These are phyloP conservation scores for Dothistroma pini DNA, from an alignment of 2,329 filamentous ascomycete species.

Conservation along the genomic window DNA sequence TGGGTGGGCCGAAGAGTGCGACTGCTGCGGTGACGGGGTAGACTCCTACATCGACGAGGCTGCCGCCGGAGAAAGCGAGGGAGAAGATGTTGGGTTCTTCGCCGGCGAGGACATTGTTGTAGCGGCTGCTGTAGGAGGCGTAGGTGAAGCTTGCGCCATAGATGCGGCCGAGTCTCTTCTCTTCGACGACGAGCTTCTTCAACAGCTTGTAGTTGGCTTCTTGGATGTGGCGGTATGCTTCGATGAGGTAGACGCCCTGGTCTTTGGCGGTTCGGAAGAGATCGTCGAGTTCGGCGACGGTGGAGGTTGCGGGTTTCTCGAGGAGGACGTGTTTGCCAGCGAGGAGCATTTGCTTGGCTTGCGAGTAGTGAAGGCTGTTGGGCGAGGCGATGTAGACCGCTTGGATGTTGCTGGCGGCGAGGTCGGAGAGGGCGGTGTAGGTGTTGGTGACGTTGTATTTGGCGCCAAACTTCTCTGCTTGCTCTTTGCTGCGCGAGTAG, in stretches of 20 bases:
- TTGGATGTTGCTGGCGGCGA: constrained; percentile 41
- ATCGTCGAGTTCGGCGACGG: constrained; percentile 40
- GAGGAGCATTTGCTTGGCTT: constrained; percentile 42
- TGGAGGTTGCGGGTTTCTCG: constrained; percentile 50
- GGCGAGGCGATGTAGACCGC: constrained; percentile 50
- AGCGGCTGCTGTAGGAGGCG: constrained; percentile 45
- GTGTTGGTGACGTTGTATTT: constrained; percentile 38
- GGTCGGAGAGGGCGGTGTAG: constrained; percentile 40
- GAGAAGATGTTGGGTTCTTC: constrained; percentile 49
- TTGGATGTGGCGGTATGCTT: constrained; percentile 50
- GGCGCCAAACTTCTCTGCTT: constrained; percentile 42
- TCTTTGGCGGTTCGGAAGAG: constrained; percentile 42
- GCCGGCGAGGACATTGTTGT: constrained; percentile 46
- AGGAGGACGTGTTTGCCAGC: constrained; percentile 49
- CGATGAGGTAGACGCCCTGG: constrained; percentile 44
- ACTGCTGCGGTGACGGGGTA: constrained; percentile 48
- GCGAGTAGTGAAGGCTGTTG: constrained; percentile 47
- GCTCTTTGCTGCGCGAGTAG: constrained; percentile 45
- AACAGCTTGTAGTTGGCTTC: constrained; percentile 48
- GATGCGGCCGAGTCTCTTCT: constrained; percentile 40
- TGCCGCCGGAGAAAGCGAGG: constrained; percentile 46
- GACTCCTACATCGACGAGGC: constrained; percentile 48
- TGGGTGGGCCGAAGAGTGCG: constrained; percentile 46
- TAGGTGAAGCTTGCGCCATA: constrained; percentile 46
- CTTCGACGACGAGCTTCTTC: constrained; percentile 34